These are phyloP conservation scores for Hypomyces rosellus DNA, from an alignment of 2,329 filamentous ascomycete genomes.

Conservation along the genomic window DNA sequence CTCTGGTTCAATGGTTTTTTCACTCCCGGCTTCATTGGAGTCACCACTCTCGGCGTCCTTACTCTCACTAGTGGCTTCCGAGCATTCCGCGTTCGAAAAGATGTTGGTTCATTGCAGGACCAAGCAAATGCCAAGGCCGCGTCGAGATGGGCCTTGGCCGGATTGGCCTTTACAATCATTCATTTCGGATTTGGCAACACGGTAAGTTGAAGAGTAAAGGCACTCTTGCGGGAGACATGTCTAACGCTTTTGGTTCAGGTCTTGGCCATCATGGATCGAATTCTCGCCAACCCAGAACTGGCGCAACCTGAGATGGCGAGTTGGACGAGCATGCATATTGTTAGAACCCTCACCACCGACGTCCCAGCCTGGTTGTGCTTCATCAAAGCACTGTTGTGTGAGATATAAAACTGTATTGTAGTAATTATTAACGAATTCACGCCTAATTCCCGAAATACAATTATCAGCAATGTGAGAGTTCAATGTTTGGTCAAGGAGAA, in stretches of 20 bases:
- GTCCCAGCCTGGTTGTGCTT: slow-evolving; percentile 10
- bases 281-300: slow-evolving; percentile 4
- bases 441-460: no score
- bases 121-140: slow-evolving; percentile 3
- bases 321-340: slow-evolving; percentile 7
- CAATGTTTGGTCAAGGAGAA: no score
- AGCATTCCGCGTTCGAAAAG: neutral
- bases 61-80: slow-evolving; percentile 9
- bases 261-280: slow-evolving; percentile 6
- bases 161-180: slow-evolving; percentile 6
- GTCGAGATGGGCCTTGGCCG: slow-evolving; percentile 5
- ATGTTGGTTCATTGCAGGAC: neutral
- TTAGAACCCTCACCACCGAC: slow-evolving; percentile 9
- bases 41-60: slow-evolving; percentile 11
- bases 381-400: slow-evolving; percentile 1
- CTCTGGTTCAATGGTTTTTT: slow-evolving; percentile 14
- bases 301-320: slow-evolving; percentile 9
- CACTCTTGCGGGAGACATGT: no score
- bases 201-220: neutral
- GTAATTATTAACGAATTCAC: no score
- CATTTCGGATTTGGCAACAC: slow-evolving; percentile 9
- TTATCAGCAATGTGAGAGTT: no score
- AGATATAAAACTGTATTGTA: neutral
- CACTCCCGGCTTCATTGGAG: slow-evolving; percentile 13
- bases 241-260: neutral